Base-by-base conservation (phyloP, 306 rosid genomes). In the Rubus parviflorus region DNA sequence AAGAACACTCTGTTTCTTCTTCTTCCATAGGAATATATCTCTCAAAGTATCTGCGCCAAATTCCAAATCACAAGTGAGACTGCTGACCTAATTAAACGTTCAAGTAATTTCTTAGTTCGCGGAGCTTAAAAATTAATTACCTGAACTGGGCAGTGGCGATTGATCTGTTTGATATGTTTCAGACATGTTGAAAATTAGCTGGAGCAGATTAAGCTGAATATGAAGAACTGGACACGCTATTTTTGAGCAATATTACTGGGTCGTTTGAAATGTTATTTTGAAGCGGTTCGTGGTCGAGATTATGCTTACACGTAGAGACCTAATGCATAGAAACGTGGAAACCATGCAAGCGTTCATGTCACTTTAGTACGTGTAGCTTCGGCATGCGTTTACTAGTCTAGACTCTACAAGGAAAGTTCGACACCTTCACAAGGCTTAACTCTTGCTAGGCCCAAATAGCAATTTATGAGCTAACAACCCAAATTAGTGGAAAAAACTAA, bases 1-100 rank as follows among this genome's bases (percentile, higher is more conserved):
- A 13, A 64, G 41, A 1, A 79, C 15, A 58, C 83, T 83, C 23
- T 69, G 72, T 75, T 73, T 85, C 79, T 79, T 87, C 74, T 86
- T 87, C 81, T 71, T 89, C 97, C 94, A 90, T 12, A 86, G 67
- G 7, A 83, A 19, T 22, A 83, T 71, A 51, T 90, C 94, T 68
- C 77, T 85, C 60, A 68, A 15, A 17, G 73, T 20, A 19, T 77
- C 91, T 87, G 82, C 77, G 60, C 41, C 78, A 75, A 72, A 74
- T 35, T 4, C 19, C 20, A 61, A 63, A 49, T 12, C 8, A 41
- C 5, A 16, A 2, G 8, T 1, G 17, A 65, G 23, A 5, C 22
- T 3, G 8, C 70, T 6, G 19, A 19, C 8, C 14, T 4, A 63
- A 9, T 22, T 22, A 58, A 62, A 63, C 43, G 8, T 6, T 15